Evolutionary conservation across 2,329 filamentous ascomycete genomes (phyloP).

Genomic region (Drechslera avenae): DNA sequence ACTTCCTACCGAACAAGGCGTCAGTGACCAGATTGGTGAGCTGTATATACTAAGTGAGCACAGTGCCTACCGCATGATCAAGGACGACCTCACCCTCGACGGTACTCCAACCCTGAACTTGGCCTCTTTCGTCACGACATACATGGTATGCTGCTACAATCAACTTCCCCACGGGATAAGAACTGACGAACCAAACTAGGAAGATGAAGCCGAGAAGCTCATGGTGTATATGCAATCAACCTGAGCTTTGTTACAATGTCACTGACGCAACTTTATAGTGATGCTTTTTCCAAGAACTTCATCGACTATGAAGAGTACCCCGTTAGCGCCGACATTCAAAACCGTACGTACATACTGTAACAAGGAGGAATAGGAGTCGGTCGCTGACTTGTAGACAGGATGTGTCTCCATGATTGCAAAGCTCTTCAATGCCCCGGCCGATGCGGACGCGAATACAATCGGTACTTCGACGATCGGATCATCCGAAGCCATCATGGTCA

Average conservation of each 20-base stretch:
- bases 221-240: slow-evolving; percentile 68
- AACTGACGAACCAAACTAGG: slow-evolving; percentile 54
- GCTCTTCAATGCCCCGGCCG: slow-evolving; percentile 79
- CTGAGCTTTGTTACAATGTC: background rate
- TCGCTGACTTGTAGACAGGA: slow-evolving; percentile 16
- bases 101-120: slow-evolving; percentile 69
- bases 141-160: slow-evolving; percentile 67
- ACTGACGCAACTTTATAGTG: slow-evolving; percentile 45
- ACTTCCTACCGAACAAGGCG: too few relatives aligned
- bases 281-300: slow-evolving; percentile 93
- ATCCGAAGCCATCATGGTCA: slow-evolving; percentile 73
- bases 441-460: slow-evolving; percentile 67
- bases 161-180: slow-evolving; percentile 34
- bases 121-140: slow-evolving; percentile 92
- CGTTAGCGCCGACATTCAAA: slow-evolving; percentile 67
- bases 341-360: slow-evolving; percentile 75
- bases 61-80: slow-evolving; percentile 88
- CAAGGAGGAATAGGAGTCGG: slow-evolving; percentile 69
- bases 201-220: slow-evolving; percentile 93
- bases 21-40: too few relatives aligned
- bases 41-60: background rate
- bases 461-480: slow-evolving; percentile 89
- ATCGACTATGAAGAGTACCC: slow-evolving; percentile 59
- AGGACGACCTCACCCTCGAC: slow-evolving; percentile 86
- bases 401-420: slow-evolving; percentile 65